Conservation (phyloP, 805 yeast genomes). For the Candida andamanensis region DNA sequence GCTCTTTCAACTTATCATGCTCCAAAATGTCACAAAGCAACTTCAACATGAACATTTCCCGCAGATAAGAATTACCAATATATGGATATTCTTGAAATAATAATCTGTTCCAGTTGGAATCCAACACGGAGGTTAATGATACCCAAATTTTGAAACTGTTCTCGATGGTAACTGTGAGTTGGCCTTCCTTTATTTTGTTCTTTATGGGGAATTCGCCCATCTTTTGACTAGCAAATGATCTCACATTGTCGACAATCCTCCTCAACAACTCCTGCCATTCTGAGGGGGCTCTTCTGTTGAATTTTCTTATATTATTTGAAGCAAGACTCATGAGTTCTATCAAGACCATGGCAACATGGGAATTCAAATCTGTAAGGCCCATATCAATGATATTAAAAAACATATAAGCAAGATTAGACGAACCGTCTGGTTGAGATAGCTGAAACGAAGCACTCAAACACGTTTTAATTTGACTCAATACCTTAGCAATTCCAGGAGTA, state of each 20-base stretch:
- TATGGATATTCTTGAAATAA: slow-evolving; percentile 35
- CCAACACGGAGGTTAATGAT: slow-evolving; percentile 12
- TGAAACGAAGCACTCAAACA: too few relatives aligned
- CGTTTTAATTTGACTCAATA: slow-evolving; percentile 12
- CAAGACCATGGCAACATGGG: too few relatives aligned
- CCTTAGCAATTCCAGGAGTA: slow-evolving; percentile 15
- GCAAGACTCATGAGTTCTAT: too few relatives aligned
- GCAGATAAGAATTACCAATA: slow-evolving; percentile 33
- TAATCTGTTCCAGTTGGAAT: slow-evolving; percentile 31
- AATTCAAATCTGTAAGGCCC: too few relatives aligned
- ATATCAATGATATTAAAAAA: too few relatives aligned
- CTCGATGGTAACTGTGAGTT: slow-evolving; percentile 21
- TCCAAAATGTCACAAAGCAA: slow-evolving; percentile 23
- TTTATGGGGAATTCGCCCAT: slow-evolving; percentile 35
- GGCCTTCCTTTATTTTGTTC: slow-evolving; percentile 16
- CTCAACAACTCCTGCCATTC: too few relatives aligned
- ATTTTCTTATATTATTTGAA: too few relatives aligned
- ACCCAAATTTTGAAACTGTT: slow-evolving; percentile 28
- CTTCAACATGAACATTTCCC: slow-evolving; percentile 27
- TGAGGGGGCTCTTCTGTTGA: neutral
- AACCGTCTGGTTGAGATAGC: too few relatives aligned
- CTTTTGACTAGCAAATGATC: slow-evolving; percentile 17
- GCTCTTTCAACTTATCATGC: slow-evolving; percentile 15
- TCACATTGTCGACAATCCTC: slow-evolving; percentile 1
- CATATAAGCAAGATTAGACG: too few relatives aligned